Base-by-base conservation (phyloP, 164 flowering plant genomes). In the Warburgia ugandensis region DNA sequence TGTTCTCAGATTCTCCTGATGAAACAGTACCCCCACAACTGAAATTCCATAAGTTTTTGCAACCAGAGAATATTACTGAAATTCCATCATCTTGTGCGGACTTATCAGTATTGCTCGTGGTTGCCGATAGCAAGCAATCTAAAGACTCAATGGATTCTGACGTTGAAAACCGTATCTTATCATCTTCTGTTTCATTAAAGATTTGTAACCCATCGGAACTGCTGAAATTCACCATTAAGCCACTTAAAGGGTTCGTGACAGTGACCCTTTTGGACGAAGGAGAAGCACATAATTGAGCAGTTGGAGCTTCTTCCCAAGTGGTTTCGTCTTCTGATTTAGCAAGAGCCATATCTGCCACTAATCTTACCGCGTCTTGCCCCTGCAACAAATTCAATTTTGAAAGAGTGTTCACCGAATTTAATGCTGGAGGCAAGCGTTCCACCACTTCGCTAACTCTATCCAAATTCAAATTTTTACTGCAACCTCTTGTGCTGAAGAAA, bases 21-120 rank as follows among this genome's bases (percentile, higher is more conserved):
- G 83, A 77, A 52, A 66, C 58, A 28, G 73, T 66, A 36, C 60
- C 29, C 11, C 53, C 35, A 0, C 67, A 41, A 27, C 48, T 52
- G 4, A 71, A 47, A 29, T 61, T 76, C 82, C 73, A 72, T 21
- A 79, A 46, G 59, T 66, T 71, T 29, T 59, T 66, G 52, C 69
- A 61, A 32, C 78, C 81, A 5, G 88, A 72, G 41, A 80, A 70
- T 21, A 82, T 47, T 61, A 70, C 63, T 32, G 95, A 81, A 45
- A 86, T 73, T 22, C 69, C 86, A 55, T 76, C 88, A 31, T 83
- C 88, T 40, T 79, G 81, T 9, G 43, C 67, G 0, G 82, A 74
- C 14, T 73, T 70, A 23, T 78, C 79, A 0, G 79, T 68, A 65
- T 70, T 69, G 74, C 80, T 83, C 45, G 76, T 80, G 6, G 82